Conservation (phyloP, 2,329 filamentous ascomycete genomes). For the Colletotrichum zoysiae region DNA sequence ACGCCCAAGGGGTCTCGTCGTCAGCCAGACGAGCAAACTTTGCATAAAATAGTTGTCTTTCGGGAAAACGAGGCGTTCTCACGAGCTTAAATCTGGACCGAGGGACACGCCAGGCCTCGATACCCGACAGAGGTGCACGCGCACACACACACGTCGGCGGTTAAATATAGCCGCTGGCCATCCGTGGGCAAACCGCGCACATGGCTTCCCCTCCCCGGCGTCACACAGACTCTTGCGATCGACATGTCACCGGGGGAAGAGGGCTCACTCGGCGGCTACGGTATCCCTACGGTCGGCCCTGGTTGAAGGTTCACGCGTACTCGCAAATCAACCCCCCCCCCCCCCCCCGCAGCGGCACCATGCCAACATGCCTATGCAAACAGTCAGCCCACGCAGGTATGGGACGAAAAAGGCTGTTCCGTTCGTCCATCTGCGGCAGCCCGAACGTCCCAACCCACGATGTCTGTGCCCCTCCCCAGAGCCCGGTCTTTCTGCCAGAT, state of each 20-base stretch:
- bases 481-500: too few relatives aligned
- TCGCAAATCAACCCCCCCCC: background rate
- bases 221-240: background rate
- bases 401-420: background rate
- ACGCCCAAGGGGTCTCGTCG: background rate
- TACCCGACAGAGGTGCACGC: background rate
- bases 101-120: background rate
- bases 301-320: background rate
- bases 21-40: background rate
- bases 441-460: background rate
- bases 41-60: background rate
- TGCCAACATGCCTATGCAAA: background rate
- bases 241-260: background rate
- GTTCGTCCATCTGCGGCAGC: constrained; percentile 3
- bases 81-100: background rate
- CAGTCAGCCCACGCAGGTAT: background rate
- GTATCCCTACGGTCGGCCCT: background rate
- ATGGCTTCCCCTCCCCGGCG: background rate
- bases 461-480: background rate
- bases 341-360: background rate
- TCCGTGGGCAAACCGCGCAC: background rate
- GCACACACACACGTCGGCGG: too few relatives aligned
- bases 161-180: background rate
- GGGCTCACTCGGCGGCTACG: background rate
- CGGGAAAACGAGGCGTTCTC: background rate